Base-by-base conservation (phyloP, 2,329 filamentous ascomycete species). In the Sarocladium kiliense region DNA sequence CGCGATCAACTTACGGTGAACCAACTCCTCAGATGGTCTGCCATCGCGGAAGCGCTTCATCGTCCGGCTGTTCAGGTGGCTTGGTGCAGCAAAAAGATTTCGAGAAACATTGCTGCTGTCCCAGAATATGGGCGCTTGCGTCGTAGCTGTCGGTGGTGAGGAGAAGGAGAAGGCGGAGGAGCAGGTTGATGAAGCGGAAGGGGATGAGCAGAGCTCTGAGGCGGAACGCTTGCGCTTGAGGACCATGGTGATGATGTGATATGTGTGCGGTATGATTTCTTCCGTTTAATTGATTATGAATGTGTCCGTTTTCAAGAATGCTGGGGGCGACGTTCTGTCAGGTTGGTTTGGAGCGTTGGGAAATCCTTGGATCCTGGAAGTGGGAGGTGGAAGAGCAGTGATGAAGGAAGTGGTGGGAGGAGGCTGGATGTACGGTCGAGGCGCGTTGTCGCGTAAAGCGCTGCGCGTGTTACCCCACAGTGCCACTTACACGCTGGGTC, bases 161-260 rank as follows among this genome's bases (percentile, higher is more conserved):
- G 49, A 67, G 55, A 74, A 74, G 51, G 72, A 71, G 58, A 76
- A 71, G 42, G 74, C 71, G 57, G 70, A 73, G 42, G 75, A 49
- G 44, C 44, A 49, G 10, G 44, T 49, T 32, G 44, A 72, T 10
- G 78, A 68, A 6, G 71, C 61, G 53, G 66, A 68, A 53, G 73
- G 75, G 34, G 74, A 74, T 34, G 73, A 70, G 50, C 76, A 78
- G 57, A 84, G 71, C 65, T 84, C 80, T 21, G 80, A 80, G 55
- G 78, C 75, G 61, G 82, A 86, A 42, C 82, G 78, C 73, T 86
- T 87, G 68, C 84, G 82, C 66, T 86, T 87, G 64, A 84, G 71
- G 25, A 76, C 66, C 79, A 82, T 83, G 59, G 61, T 62, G 54
- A 39, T 16, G 39, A 54, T 23, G 41, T 10, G 16, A 18, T n/a